These are phyloP conservation scores for Coffea eugenioides DNA, from an alignment of 257 asterid species.

Conservation along the genomic window DNA sequence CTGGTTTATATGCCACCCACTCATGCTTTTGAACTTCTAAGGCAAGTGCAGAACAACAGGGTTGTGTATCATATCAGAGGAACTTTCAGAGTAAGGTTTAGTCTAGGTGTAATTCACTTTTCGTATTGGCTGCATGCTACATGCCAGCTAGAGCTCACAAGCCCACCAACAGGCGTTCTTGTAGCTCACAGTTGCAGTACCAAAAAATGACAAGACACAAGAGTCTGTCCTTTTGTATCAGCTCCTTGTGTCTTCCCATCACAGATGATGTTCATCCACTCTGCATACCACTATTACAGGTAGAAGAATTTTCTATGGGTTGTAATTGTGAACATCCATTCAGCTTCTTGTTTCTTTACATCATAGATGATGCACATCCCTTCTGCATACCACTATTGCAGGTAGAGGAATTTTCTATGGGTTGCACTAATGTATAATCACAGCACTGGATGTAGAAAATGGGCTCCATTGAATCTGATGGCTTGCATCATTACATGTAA, in stretches of 20 bases:
- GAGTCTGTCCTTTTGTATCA: constrained; percentile 1
- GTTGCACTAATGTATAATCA: not conserved
- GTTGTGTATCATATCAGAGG: constrained; percentile 57
- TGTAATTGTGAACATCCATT: not conserved
- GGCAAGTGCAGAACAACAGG: constrained; percentile 58
- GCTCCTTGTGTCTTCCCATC: constrained; percentile 6
- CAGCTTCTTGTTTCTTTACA: constrained; percentile 10
- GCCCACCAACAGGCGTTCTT: constrained; percentile 73
- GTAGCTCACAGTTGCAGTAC: constrained; percentile 62
- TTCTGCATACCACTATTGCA: not conserved
- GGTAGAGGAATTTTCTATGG: not conserved
- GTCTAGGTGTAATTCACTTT: constrained; percentile 56
- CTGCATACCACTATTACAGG: constrained; percentile 1
- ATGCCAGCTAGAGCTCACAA: constrained; percentile 75
- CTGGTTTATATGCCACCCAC: constrained; percentile 58
- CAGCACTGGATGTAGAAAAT: not conserved
- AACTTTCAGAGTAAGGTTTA: constrained; percentile 52
- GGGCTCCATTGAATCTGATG: not conserved
- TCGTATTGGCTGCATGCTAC: constrained; percentile 69
- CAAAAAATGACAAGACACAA: constrained; percentile 45
- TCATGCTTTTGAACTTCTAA: constrained; percentile 59
- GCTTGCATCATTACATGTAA: not conserved
- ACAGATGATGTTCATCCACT: constrained; percentile 1
- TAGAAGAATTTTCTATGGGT: not conserved
- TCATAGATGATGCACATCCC: not conserved